Conservation (phyloP, 2,329 filamentous ascomycete genomes). For the Dothideomycetidae sp. region DNA sequence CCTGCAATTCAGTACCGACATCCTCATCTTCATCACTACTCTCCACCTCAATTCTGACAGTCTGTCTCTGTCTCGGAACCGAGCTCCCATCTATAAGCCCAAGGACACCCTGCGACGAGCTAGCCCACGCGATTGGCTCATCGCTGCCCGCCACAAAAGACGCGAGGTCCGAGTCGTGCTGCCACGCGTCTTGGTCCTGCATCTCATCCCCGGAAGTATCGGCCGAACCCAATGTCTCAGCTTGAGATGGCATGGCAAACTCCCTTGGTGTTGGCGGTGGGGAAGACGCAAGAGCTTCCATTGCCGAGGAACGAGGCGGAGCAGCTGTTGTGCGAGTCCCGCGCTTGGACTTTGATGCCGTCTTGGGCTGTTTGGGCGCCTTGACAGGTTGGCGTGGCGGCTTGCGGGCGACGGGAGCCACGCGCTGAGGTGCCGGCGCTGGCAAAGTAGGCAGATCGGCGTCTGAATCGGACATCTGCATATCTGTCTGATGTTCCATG, state of each 20-base stretch:
- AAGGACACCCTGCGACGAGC: conserved; percentile 17
- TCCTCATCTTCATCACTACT: conserved; percentile 11
- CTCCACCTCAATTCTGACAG: too few species aligned
- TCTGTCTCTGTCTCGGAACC: conserved; percentile 11
- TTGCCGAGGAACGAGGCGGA: conserved; percentile 15
- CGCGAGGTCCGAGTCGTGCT: conserved; percentile 31
- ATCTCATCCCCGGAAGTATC: conserved; percentile 28
- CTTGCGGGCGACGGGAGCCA: not conserved
- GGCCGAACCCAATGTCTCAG: conserved; percentile 28
- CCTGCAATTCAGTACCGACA: not conserved
- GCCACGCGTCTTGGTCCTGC: conserved; percentile 27
- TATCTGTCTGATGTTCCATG: conserved; percentile 11
- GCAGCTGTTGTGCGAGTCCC: conserved; percentile 1
- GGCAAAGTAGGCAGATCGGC: conserved; percentile 1
- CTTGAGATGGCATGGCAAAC: conserved; percentile 24
- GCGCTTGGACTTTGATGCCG: conserved; percentile 13
- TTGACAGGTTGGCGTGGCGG: not conserved
- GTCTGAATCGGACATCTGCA: conserved; percentile 15
- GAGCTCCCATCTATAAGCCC: conserved; percentile 7
- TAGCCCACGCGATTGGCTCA: conserved; percentile 22
- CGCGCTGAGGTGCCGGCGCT: not conserved
- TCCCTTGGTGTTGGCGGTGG: conserved; percentile 23
- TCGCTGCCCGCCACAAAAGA: conserved; percentile 34
- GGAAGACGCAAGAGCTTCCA: conserved; percentile 22
- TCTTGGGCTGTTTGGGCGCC: conserved; percentile 5